These are phyloP conservation scores for Cardamine occulta DNA, from an alignment of 345 rosid genomes.

Conservation along the genomic window DNA sequence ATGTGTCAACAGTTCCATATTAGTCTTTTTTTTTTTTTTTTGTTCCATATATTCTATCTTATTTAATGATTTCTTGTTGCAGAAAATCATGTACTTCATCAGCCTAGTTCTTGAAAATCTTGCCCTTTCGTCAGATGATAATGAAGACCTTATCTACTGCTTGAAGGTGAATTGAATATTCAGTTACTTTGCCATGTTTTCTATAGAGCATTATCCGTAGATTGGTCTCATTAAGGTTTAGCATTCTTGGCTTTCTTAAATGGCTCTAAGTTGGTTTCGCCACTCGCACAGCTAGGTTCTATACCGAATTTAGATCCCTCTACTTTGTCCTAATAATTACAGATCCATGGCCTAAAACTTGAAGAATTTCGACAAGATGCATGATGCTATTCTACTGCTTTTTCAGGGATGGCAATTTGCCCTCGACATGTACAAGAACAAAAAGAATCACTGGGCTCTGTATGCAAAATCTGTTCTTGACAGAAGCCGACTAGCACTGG, in stretches of 20 bases:
- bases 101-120: slow-evolving; percentile 88
- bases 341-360: slow-evolving; percentile 17
- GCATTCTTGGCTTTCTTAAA: slow-evolving; percentile 14
- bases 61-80: slow-evolving; percentile 40
- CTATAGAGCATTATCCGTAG: slow-evolving; percentile 15
- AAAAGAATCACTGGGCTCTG: slow-evolving; percentile 78
- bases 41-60: slow-evolving; percentile 28
- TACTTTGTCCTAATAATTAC: slow-evolving; percentile 3
- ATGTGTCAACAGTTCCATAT: slow-evolving; percentile 13
- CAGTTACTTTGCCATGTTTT: slow-evolving; percentile 7
- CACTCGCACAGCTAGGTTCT: slow-evolving; percentile 10
- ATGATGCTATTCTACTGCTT: slow-evolving; percentile 36
- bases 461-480: slow-evolving; percentile 95
- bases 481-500: slow-evolving; percentile 88
- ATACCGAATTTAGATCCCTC: background rate
- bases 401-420: slow-evolving; percentile 88
- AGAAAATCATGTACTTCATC: slow-evolving; percentile 88
- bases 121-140: slow-evolving; percentile 86
- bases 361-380: slow-evolving; percentile 7
- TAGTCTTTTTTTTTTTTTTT: background rate
- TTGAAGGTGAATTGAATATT: slow-evolving; percentile 72
- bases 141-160: slow-evolving; percentile 92
- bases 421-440: slow-evolving; percentile 60
- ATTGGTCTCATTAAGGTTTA: slow-evolving; percentile 13
- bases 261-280: background rate